phyloP scores from a whole-genome alignment of 2,329 filamentous ascomycete species.

The Venturia aucupariae region DNA sequence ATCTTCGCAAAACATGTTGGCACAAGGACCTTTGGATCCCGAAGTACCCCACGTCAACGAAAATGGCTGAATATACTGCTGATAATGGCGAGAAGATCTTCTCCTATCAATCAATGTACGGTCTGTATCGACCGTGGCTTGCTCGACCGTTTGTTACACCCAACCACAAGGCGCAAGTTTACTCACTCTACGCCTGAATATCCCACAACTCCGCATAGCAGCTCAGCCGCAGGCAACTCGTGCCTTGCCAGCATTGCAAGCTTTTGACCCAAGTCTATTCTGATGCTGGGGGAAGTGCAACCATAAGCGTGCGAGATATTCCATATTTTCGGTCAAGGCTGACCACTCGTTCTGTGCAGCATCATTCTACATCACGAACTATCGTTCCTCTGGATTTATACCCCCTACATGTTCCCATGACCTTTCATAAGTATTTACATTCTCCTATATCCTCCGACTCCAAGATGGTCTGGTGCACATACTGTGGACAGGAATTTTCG shows the following conservation, averaged over 20 bases:
- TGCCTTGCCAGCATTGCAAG: conserved; percentile 1
- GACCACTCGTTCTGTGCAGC: conserved; percentile 8
- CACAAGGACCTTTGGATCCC: background rate
- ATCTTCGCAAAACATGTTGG: conserved; percentile 4
- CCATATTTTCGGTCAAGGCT: background rate
- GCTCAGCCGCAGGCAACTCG: conserved; percentile 2
- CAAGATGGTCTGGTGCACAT: conserved; percentile 45
- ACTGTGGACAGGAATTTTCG: conserved; percentile 44
- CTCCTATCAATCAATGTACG: background rate
- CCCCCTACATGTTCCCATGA: conserved; percentile 4
- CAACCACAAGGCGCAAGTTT: conserved; percentile 11
- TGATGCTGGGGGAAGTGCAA: conserved; percentile 6
- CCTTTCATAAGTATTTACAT: background rate
- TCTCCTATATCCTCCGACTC: background rate
- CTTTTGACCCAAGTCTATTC: conserved; percentile 1
- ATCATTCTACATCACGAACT: conserved; percentile 1
- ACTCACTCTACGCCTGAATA: conserved; percentile 4
- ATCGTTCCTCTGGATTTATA: background rate
- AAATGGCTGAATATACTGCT: conserved; percentile 4
- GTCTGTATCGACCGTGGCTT: conserved; percentile 5
- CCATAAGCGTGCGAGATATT: conserved; percentile 7
- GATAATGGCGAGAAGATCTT: background rate
- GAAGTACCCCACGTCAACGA: conserved; percentile 2
- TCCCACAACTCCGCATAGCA: background rate
- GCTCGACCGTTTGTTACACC: conserved; percentile 7